Evolutionary conservation across 140 eudicot species (phyloP), one percentile per base, ranked within the genome.

Genomic region (Ambrosia hybrid): DNA sequence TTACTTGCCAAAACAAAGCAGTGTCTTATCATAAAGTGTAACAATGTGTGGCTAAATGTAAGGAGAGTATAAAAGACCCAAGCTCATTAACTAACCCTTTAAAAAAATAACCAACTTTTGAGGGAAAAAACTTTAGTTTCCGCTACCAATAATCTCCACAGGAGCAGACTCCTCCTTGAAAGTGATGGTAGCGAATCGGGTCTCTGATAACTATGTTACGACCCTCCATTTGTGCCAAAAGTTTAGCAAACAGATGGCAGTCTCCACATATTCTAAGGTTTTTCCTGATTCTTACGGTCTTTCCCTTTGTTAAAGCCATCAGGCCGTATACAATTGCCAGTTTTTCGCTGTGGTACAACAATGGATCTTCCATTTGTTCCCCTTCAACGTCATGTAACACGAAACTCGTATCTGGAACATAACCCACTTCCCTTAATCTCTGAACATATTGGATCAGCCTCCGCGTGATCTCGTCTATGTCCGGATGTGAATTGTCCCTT

Each of bases 181-280:
- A 92, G 82, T 92, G 98, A 82, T 92, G 98, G 82, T 92, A 92
- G 33, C 96, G 96, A 55, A 92, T 85, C 43, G 88, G 98, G 78
- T 92, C 98, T 73, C 98, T 79, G 34, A 92, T 89, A 49, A 89
- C 91, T 21, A 92, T 83, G 56, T 67, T 60, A 13, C 95, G 75
- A 76, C 80, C 68, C 80, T 91, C 97, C 82, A 83, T 70, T 73
- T 83, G 85, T 4, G 91, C 75, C 88, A 92, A 82, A 14, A 92
- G 84, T 65, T 92, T 92, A 17, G 95, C 85, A 72, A 92, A 92
- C 11, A 80, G 73, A 80, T 92, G 98, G 48, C 98, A 92, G 72
- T 91, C 97, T 5, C 96, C 93, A 38, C 97, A 91, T 2, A 91
- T 88, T 75, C 97, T 86, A 51, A 92, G 90, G 70, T 92, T 92